Evolutionary conservation across 2,329 filamentous ascomycete genomes (phyloP), one percentile per base, ranked within the genome.

Genomic region (Aspergillus costaricaensis): DNA sequence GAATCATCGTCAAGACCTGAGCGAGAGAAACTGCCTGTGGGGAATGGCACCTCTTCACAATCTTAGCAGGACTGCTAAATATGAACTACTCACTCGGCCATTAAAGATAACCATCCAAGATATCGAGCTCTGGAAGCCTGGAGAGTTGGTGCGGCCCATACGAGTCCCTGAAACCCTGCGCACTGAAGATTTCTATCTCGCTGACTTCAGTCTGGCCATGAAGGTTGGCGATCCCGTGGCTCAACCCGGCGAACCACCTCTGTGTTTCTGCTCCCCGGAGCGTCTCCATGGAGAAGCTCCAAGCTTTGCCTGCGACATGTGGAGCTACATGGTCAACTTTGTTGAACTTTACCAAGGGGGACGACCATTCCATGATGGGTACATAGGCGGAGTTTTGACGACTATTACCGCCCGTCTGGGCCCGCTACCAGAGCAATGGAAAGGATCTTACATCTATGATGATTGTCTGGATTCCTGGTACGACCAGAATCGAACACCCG

Each of bases 281-380:
- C 68, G 69, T 39, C 60, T 73, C 54, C 65, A 70, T 68, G n/a
- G 58, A 10, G 41, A 65, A 62, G 60, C 60, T 5, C 63, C 70
- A 59, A 72, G 65, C 47, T 61, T 62, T 54, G 66, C 67, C 50
- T 71, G 70, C 49, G 70, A 72, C 49, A 71, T 74, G 59, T 74
- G 68, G 70, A 74, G 70, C 41, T 72, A 72, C 32, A 73, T 72
- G 69, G 23, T 66, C 55, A 41, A 41, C 72, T 21, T 73, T 73
- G 51, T 50, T 62, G 23, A 52, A 27, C 25, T 74, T 50, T 73
- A 70, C 30, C 60, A 67, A 59, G 51, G 55, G 12, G 54, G 44
- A 56, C 21, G 55, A 49, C 69, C 65, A 25, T 72, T 70, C 55
- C 41, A n/a, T 51, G 43, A 30, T 12, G 51, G n/a, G 8, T 7